phyloP scores from a whole-genome alignment of 2,329 filamentous ascomycete genomes.

The Phaeosphaeriaceae sp. region DNA sequence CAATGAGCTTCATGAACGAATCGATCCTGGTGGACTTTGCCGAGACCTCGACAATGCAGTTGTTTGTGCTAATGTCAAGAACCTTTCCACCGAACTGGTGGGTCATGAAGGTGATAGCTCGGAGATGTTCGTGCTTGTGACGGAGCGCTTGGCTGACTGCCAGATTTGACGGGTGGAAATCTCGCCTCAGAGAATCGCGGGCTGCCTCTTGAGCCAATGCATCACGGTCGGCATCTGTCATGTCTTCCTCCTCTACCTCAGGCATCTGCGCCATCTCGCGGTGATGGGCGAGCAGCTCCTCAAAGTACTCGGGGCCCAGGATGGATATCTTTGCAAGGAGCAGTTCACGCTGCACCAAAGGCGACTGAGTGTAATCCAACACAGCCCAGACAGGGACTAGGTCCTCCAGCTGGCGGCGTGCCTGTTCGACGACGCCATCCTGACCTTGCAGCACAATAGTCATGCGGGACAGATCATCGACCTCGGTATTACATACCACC shows the following conservation, averaged over 20 bases:
- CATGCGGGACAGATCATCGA: slow-evolving; percentile 96
- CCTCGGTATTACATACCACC: slow-evolving; percentile 97
- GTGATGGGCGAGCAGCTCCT: slow-evolving; percentile 94
- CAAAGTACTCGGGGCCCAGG: slow-evolving; percentile 95
- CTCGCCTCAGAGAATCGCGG: slow-evolving; percentile 55
- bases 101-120: slow-evolving; percentile 93
- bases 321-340: slow-evolving; percentile 97
- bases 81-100: slow-evolving; percentile 99
- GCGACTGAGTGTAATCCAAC: slow-evolving; percentile 90
- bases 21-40: slow-evolving; percentile 94
- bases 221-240: slow-evolving; percentile 43
- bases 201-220: slow-evolving; percentile 45
- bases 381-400: slow-evolving; percentile 98
- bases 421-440: slow-evolving; percentile 97
- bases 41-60: slow-evolving; percentile 96
- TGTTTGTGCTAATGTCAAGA: slow-evolving; percentile 96
- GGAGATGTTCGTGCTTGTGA: slow-evolving; percentile 96
- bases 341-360: slow-evolving; percentile 93
- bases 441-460: slow-evolving; percentile 96
- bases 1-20: slow-evolving; percentile 95
- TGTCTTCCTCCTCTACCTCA: slow-evolving; percentile 35
- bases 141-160: slow-evolving; percentile 87
- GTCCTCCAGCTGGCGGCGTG: slow-evolving; percentile 92
- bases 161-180: slow-evolving; percentile 91
- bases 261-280: slow-evolving; percentile 77